Percentiles rank a stretch among this genome's conserved stretches.
phyloP scores from a whole-genome alignment of 768 basidiomycete species.

The Mycena rebaudengoi region DNA sequence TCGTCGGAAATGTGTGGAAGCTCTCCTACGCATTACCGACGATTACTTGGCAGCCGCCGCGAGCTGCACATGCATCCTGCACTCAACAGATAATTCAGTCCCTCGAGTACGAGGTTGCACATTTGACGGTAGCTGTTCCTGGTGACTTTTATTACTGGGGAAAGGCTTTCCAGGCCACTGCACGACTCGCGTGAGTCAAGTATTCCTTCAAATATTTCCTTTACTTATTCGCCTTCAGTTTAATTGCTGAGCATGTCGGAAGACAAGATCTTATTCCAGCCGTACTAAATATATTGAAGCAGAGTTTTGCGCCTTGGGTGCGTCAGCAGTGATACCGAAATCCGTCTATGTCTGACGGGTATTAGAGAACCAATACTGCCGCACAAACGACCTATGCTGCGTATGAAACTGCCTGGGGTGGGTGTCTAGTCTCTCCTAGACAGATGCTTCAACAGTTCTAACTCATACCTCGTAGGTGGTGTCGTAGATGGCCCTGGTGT shows the following conservation, averaged over 20 bases:
- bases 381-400: conserved; percentile 33
- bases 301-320: conserved; percentile 37
- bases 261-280: conserved; percentile 39
- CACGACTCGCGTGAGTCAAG: conserved; percentile 39
- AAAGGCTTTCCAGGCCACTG: conserved; percentile 34
- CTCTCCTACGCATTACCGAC: conserved; percentile 40
- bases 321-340: neutral
- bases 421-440: no score
- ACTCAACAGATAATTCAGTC: conserved; percentile 36
- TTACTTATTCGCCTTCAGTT: conserved; percentile 16
- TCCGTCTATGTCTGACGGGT: neutral
- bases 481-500: conserved; percentile 42
- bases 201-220: neutral
- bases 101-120: conserved; percentile 56
- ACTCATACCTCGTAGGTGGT: no score
- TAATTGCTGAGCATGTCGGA: conserved; percentile 44
- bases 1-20: conserved; percentile 41
- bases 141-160: conserved; percentile 46
- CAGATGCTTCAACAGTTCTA: no score
- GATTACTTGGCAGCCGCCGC: conserved; percentile 43
- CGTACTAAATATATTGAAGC: conserved; percentile 34
- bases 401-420: conserved; percentile 45
- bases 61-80: conserved; percentile 42
- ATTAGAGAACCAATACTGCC: no score
- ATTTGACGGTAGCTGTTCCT: conserved; percentile 56